A percentile compares a stretch with the other conserved stretches of the same genome.
Conservation (phyloP, 495 filamentous ascomycete species). For the Xanthoparmelia taractica region DNA sequence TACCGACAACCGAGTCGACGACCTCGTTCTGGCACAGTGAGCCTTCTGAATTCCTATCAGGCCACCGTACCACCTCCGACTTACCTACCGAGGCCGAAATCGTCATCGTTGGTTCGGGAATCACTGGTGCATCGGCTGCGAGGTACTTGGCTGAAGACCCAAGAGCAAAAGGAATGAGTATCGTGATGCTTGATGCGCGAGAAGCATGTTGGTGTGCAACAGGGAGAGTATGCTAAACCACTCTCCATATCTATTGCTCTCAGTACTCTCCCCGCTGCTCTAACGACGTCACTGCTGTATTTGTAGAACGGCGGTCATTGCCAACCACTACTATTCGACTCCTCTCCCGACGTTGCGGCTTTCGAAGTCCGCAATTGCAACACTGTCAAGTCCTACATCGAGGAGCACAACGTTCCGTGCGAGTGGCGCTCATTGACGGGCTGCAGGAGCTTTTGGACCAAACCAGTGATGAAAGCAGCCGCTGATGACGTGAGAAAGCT, state of each 20-base stretch:
- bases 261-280: neutral
- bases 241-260: neutral
- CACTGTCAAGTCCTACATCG: constrained; percentile 46
- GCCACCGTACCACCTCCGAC: constrained; percentile 51
- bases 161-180: constrained; percentile 31
- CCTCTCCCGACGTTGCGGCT: constrained; percentile 41
- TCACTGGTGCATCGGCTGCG: constrained; percentile 61
- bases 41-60: constrained; percentile 44
- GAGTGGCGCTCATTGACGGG: constrained; percentile 48
- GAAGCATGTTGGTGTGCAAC: constrained; percentile 77
- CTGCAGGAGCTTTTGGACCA: constrained; percentile 47
- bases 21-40: constrained; percentile 68
- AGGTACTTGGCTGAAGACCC: constrained; percentile 48
- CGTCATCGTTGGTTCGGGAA: constrained; percentile 65
- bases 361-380: constrained; percentile 59
- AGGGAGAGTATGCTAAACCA: constrained; percentile 40
- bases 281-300: neutral
- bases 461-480: constrained; percentile 40
- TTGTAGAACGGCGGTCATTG: constrained; percentile 66
- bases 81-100: constrained; percentile 55
- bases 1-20: constrained; percentile 44
- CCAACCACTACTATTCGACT: constrained; percentile 52
- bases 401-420: constrained; percentile 48
- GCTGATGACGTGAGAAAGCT: constrained; percentile 37
- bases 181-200: constrained; percentile 73